Evolutionary conservation across 2,329 filamentous ascomycete species (phyloP).

Genomic region (Cordyceps tenuipes): DNA sequence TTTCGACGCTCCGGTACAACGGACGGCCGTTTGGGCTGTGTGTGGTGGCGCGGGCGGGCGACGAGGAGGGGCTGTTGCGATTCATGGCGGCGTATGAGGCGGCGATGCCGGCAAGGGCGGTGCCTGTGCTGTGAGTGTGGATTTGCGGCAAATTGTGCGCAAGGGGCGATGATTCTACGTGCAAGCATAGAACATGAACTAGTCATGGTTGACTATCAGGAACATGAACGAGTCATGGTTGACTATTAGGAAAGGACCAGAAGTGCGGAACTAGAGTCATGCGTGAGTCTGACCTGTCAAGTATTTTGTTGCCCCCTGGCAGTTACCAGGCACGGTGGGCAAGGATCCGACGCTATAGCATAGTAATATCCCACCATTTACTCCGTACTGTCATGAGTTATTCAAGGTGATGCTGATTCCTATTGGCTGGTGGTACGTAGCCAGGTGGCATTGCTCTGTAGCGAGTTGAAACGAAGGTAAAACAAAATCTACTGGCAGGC

Average conservation of each 20-base stretch:
- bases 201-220: too few species aligned
- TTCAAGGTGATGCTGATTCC: not conserved
- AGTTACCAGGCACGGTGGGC: too few species aligned
- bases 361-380: not conserved
- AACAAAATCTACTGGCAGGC: not conserved
- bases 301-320: too few species aligned
- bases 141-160: not conserved
- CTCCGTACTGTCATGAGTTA: too few species aligned
- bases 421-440: not conserved
- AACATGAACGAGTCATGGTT: too few species aligned
- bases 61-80: conserved; percentile 12
- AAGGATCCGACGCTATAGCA: too few species aligned
- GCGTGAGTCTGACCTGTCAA: too few species aligned
- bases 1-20: conserved; percentile 13
- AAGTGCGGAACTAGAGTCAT: too few species aligned
- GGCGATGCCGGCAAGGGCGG: conserved; percentile 5
- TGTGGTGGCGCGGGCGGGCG: conserved; percentile 10
- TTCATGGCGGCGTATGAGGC: conserved; percentile 15
- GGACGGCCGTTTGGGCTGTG: conserved; percentile 15
- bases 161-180: not conserved
- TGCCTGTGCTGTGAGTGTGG: conserved; percentile 4
- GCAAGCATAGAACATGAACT: not conserved
- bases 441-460: not conserved
- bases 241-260: too few species aligned
- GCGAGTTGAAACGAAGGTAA: not conserved